Evolutionary conservation across 225 moss, liverwort and hornwort species (phyloP).

Genomic region (Pleurozium schreberi): DNA sequence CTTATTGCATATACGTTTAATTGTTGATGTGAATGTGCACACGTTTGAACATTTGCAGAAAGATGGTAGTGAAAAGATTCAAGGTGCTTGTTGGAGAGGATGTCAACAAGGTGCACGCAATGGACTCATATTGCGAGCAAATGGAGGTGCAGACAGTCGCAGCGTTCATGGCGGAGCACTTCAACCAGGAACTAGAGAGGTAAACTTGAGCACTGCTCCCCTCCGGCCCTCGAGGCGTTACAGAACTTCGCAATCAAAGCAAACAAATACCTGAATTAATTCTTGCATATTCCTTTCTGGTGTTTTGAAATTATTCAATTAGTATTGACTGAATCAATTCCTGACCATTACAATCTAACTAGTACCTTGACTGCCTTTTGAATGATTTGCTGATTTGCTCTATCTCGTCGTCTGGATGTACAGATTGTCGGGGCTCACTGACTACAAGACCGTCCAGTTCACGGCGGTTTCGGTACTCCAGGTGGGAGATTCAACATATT

Average conservation of each 20-base stretch:
- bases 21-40: neutral
- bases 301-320: neutral
- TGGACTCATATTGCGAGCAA: constrained; percentile 41
- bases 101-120: constrained; percentile 23
- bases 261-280: neutral
- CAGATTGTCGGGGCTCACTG: neutral
- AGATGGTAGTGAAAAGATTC: constrained; percentile 49
- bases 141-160: constrained; percentile 65
- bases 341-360: neutral
- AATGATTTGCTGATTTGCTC: neutral
- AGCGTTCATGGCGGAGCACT: constrained; percentile 37
- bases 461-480: no score
- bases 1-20: neutral
- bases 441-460: constrained; percentile 52
- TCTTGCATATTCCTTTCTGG: neutral
- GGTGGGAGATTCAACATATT: constrained; percentile 12
- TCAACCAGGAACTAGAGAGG: neutral
- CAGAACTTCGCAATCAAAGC: neutral
- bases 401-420: no score
- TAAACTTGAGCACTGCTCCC: neutral
- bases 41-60: neutral
- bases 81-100: constrained; percentile 35
- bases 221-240: no score
- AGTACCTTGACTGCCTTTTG: neutral
- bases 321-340: no score